These are phyloP conservation scores for Fusarium sp. DNA, from an alignment of 2,329 filamentous ascomycete genomes.

Conservation along the genomic window DNA sequence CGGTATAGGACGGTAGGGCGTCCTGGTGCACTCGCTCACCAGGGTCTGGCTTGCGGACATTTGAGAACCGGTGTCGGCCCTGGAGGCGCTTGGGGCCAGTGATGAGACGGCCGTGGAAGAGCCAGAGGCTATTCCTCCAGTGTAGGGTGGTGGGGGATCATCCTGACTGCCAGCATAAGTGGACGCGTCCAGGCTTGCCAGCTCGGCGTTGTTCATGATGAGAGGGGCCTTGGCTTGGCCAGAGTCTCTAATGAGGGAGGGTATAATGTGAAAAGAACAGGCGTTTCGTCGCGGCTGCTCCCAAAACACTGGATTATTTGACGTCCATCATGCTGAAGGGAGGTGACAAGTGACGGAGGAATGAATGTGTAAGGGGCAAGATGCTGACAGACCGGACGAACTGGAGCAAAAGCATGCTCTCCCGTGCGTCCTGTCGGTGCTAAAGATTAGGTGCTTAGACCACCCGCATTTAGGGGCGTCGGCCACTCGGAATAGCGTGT, in stretches of 20 bases:
- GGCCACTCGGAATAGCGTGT: background rate
- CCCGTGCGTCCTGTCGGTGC: background rate
- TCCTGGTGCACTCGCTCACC: conserved; percentile 30
- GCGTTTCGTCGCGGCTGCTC: conserved; percentile 4
- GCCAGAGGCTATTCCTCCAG: conserved; percentile 18
- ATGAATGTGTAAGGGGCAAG: background rate
- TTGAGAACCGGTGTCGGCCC: conserved; percentile 30
- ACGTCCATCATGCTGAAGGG: conserved; percentile 2
- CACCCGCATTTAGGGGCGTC: background rate
- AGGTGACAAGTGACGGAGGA: background rate
- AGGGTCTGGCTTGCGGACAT: conserved; percentile 32
- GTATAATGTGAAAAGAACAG: background rate
- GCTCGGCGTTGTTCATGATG: conserved; percentile 20
- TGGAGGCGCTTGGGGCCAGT: conserved; percentile 9
- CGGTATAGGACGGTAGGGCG: conserved; percentile 27
- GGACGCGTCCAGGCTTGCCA: background rate
- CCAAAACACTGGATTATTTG: conserved; percentile 4
- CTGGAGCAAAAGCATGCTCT: background rate
- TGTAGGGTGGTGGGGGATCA: background rate
- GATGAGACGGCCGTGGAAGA: background rate
- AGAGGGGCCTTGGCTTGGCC: background rate
- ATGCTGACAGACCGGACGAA: background rate
- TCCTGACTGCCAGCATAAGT: background rate
- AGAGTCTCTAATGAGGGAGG: background rate
- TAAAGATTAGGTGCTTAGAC: background rate